A percentile compares a stretch with the other conserved stretches of the same genome.
Conservation (phyloP, 2,329 filamentous ascomycete species). For the Penicillium sclerotiorum region DNA sequence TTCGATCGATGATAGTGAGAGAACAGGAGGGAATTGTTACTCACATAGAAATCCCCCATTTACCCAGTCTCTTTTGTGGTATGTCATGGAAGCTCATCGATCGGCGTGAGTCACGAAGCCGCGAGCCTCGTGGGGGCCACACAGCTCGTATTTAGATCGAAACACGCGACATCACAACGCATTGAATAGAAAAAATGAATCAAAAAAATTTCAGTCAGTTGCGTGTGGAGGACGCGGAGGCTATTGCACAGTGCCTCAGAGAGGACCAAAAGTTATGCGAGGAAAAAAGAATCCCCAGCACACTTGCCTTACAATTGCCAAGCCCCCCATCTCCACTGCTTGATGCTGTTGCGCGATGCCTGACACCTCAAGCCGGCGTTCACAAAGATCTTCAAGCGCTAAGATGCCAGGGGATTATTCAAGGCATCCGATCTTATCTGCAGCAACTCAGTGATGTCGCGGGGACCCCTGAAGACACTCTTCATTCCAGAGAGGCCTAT, state of each 20-base stretch:
- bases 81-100: no score
- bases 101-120: no score
- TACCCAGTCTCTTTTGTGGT: no score
- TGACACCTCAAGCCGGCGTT: conserved; percentile 16
- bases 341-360: conserved; percentile 14
- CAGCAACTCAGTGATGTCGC: conserved; percentile 14
- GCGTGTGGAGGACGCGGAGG: conserved; percentile 11
- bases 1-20: no score
- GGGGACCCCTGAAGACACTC: neutral
- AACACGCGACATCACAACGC: neutral
- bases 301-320: conserved; percentile 18
- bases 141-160: neutral
- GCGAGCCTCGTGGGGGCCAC: neutral
- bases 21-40: no score
- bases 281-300: conserved; percentile 21
- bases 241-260: conserved; percentile 21
- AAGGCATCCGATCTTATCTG: conserved; percentile 21
- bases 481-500: conserved; percentile 1
- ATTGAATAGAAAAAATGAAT: neutral
- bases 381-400: conserved; percentile 5
- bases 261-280: conserved; percentile 33
- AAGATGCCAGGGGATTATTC: conserved; percentile 21
- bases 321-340: conserved; percentile 8
- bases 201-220: neutral
- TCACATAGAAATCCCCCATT: no score